A percentile compares a stretch with the other conserved stretches of the same genome.
Conservation (phyloP, 306 rosid species). For the Potentilla sterilis region DNA sequence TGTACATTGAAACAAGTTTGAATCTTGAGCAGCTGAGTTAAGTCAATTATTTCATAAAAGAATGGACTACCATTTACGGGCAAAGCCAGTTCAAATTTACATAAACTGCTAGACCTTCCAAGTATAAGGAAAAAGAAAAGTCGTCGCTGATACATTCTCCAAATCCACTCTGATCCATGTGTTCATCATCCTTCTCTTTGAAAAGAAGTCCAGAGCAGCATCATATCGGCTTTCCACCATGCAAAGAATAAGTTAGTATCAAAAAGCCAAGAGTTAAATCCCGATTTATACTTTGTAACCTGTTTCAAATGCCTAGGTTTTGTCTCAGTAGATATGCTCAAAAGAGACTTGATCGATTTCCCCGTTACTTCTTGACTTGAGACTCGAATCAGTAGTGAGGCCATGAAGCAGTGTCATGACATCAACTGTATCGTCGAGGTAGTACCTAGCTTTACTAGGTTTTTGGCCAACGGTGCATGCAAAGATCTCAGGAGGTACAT, state of each 20-base stretch:
- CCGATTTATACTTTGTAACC: conserved; percentile 1
- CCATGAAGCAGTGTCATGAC: conserved; percentile 55
- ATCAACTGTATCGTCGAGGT: conserved; percentile 55
- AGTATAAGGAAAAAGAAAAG: not conserved
- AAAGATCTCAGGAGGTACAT: conserved; percentile 52
- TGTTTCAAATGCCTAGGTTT: not conserved
- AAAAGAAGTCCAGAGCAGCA: conserved; percentile 2
- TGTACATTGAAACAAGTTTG: not conserved
- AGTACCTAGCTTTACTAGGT: conserved; percentile 87
- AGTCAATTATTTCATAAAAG: conserved; percentile 16
- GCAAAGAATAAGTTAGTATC: conserved; percentile 27
- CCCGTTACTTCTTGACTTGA: conserved; percentile 23
- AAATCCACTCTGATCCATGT: conserved; percentile 17
- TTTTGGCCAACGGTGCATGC: conserved; percentile 86
- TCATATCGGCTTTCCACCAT: conserved; percentile 16
- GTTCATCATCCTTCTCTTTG: conserved; percentile 17
- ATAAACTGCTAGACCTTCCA: conserved; percentile 5
- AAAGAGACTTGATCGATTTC: conserved; percentile 34
- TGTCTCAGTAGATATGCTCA: conserved; percentile 36
- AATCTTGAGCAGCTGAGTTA: not conserved
- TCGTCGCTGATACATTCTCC: not conserved
- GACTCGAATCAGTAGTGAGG: conserved; percentile 43
- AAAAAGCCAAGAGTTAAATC: conserved; percentile 16
- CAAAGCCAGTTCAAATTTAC: conserved; percentile 27
- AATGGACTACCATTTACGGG: conserved; percentile 19